These are phyloP conservation scores for Colletotrichum lini DNA, from an alignment of 2,329 filamentous ascomycete genomes.

Conservation along the genomic window DNA sequence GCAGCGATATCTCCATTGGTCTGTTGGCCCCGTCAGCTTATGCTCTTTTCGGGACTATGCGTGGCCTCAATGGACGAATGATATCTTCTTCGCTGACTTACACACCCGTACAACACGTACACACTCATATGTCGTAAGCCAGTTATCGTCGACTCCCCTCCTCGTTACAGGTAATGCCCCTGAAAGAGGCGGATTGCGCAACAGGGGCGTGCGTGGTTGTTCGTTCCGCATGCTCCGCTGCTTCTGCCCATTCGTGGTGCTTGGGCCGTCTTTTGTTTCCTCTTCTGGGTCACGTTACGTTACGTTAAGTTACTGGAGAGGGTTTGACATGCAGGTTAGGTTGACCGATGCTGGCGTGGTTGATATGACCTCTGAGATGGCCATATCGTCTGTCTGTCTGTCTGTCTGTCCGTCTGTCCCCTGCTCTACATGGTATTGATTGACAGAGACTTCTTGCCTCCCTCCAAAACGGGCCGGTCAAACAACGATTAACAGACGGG, in stretches of 20 bases:
- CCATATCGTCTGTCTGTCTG: too few relatives aligned
- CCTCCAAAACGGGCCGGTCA: neutral
- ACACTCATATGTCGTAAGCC: too few relatives aligned
- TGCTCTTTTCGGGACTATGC: neutral
- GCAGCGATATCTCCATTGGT: neutral
- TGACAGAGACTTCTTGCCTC: neutral
- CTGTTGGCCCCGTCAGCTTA: neutral
- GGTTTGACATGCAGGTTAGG: neutral
- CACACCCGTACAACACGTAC: too few relatives aligned
- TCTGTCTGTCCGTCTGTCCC: too few relatives aligned
- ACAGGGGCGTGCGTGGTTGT: neutral
- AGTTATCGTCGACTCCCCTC: conserved; percentile 20
- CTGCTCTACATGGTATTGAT: too few relatives aligned
- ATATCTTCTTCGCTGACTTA: too few relatives aligned
- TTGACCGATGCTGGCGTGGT: neutral
- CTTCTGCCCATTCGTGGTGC: conserved; percentile 26
- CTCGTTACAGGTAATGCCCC: conserved; percentile 23
- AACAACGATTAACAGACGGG: too few relatives aligned
- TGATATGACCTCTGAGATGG: too few relatives aligned
- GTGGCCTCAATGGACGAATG: conserved; percentile 4
- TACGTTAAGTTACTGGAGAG: neutral
- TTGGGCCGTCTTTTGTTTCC: conserved; percentile 35
- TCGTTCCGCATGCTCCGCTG: conserved; percentile 14
- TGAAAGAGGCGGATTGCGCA: conserved; percentile 17
- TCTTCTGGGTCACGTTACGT: neutral